Percentiles rank a stretch among this genome's conserved stretches.
phyloP scores from a whole-genome alignment of 1,284 basidiomycete species.

The Pascua guehoae region DNA sequence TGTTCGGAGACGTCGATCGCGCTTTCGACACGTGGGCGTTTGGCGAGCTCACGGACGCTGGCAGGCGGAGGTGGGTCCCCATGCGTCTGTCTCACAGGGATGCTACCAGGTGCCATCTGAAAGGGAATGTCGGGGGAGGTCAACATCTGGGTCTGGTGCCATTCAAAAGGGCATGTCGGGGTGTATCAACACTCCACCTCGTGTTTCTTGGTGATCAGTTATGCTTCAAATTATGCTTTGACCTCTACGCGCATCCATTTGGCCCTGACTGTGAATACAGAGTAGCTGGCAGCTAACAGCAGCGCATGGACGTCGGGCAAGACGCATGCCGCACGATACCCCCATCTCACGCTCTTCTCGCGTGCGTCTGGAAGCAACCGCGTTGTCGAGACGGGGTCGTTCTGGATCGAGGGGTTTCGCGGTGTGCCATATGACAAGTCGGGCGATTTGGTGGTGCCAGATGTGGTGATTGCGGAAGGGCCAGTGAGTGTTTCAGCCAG shows the following conservation, averaged over 20 bases:
- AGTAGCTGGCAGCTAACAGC: slow-evolving; percentile 16
- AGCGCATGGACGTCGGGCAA: slow-evolving; percentile 47
- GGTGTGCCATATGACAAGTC: slow-evolving; percentile 21
- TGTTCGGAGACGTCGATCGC: slow-evolving; percentile 59
- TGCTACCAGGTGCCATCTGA: too few relatives aligned
- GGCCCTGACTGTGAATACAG: too few relatives aligned
- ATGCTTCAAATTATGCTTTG: too few relatives aligned
- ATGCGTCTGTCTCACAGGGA: too few relatives aligned
- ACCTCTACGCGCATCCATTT: too few relatives aligned
- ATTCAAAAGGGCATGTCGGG: too few relatives aligned
- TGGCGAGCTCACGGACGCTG: slow-evolving; percentile 64
- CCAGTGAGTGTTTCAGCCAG: slow-evolving; percentile 10
- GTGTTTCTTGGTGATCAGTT: too few relatives aligned
- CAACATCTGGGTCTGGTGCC: too few relatives aligned
- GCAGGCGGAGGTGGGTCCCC: slow-evolving; percentile 64
- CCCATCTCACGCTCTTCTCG: slow-evolving; percentile 61
- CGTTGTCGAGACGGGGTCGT: slow-evolving; percentile 63
- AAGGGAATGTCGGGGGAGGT: too few relatives aligned
- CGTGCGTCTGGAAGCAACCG: slow-evolving; percentile 61
- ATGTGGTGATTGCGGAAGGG: slow-evolving; percentile 39
- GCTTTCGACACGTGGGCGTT: slow-evolving; percentile 54
- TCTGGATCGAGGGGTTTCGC: slow-evolving; percentile 57
- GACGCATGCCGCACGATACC: slow-evolving; percentile 24
- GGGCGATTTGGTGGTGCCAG: slow-evolving; percentile 1
- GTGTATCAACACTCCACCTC: too few relatives aligned